These are phyloP conservation scores for Rubia yunnanensis DNA, from an alignment of 257 asterid species.

Conservation along the genomic window DNA sequence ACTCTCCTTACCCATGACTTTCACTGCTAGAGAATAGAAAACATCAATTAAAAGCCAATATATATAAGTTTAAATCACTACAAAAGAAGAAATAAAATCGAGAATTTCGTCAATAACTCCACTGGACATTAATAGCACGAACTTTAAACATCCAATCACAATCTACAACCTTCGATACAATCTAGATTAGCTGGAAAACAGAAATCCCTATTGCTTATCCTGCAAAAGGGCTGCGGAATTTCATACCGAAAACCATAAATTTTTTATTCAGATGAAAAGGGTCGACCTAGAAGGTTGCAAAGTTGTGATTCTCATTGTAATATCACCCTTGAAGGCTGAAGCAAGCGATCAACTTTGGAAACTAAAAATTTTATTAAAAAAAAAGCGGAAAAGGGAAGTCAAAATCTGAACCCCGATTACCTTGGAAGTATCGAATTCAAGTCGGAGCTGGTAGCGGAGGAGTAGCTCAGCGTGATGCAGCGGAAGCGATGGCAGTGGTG, in stretches of 20 bases:
- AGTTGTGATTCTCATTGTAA: neutral
- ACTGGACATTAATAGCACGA: neutral
- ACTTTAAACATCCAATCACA: neutral
- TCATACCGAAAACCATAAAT: neutral
- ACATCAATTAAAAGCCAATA: neutral
- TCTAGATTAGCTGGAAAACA: neutral
- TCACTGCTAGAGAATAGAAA: constrained; percentile 11
- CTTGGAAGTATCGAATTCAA: neutral
- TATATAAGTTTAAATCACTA: neutral
- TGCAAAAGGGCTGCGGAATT: neutral
- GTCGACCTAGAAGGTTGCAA: neutral
- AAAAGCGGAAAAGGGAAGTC: neutral
- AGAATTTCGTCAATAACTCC: neutral
- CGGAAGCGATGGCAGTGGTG: neutral
- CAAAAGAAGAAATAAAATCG: neutral
- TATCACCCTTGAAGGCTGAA: neutral
- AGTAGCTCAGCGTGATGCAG: neutral
- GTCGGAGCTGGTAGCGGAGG: neutral
- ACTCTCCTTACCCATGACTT: constrained; percentile 46
- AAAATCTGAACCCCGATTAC: too few relatives aligned
- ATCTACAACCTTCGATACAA: neutral
- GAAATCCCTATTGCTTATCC: neutral
- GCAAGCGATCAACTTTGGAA: neutral
- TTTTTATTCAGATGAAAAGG: neutral
- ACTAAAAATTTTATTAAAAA: neutral